Base-by-base conservation (phyloP, 2,329 filamentous ascomycete genomes). In the Cryoendolithus antarcticus region DNA sequence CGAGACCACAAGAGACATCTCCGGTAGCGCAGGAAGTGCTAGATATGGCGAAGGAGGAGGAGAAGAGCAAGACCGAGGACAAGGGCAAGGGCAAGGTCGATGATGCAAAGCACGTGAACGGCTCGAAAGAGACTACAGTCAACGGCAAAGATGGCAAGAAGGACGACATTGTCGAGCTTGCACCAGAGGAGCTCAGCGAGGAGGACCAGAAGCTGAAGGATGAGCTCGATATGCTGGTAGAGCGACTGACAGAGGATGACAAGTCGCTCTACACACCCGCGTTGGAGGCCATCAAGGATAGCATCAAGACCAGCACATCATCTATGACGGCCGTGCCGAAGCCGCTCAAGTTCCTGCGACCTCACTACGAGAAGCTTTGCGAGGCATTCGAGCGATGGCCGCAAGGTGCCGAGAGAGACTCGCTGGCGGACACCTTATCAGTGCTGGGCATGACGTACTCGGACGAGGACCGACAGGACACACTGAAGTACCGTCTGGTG, bases 281-380 rank as follows among this genome's bases (percentile, higher is more conserved):
- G 39, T 71, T 98, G 51, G 88, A 96, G 64, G 82, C 86, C 51
- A 95, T 98, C 77, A 96, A 95, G 71, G 86, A 80, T 56, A 93
- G 86, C 59, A 98, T 98, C 72, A 96, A 95, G 71, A 98, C 91
- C 40, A 94, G 91, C 44, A 98, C 91, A 50, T 96, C 88, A 43
- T 98, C 93, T 34, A 98, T 98, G 91, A 98, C 91, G 35, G 91
- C 91, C 44, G 91, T 98, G 46, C 91, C 93, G 15, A 98, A 98
- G 67, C 91, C 91, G 28, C 74, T 98, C 55, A 98, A 98, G 66
- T 98, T 98, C 63, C 75, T 98, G 48, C 78, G 91, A 68, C 91
- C 89, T 51, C 89, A 98, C 64, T 98, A 96, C 67, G 83, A 93
- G 64, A 78, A 82, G 41, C 72, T 98, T 58, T 82, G 82, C 46